Percentiles rank a stretch among this genome's conserved stretches.
phyloP scores from a whole-genome alignment of 2,329 filamentous ascomycete species.

The Penicillium sp. region DNA sequence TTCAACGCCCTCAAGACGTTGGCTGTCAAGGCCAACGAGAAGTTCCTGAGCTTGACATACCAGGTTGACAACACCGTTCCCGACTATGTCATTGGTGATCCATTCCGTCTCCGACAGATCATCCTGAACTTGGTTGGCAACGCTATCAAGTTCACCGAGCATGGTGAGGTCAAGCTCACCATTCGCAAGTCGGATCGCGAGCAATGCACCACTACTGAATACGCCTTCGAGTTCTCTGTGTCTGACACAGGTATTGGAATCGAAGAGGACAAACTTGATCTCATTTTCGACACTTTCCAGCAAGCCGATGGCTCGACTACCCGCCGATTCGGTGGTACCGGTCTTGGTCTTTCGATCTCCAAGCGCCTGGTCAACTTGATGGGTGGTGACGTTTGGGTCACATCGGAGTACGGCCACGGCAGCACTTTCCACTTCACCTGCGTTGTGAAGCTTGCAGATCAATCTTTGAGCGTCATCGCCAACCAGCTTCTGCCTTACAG shows the following conservation, averaged over 20 bases:
- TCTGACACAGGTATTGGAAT: slow-evolving; percentile 97
- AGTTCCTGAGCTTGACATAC: slow-evolving; percentile 88
- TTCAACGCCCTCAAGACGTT: slow-evolving; percentile 97
- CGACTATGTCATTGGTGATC: slow-evolving; percentile 93
- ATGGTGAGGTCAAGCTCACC: slow-evolving; percentile 93
- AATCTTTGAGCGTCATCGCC: slow-evolving; percentile 74
- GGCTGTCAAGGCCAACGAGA: slow-evolving; percentile 96
- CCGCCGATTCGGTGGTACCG: slow-evolving; percentile 91
- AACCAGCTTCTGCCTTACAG: slow-evolving; percentile 82
- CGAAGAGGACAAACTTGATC: slow-evolving; percentile 87
- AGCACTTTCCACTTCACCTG: slow-evolving; percentile 98
- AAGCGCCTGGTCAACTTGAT: slow-evolving; percentile 93
- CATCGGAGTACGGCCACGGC: slow-evolving; percentile 85
- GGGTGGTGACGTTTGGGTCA: slow-evolving; percentile 95
- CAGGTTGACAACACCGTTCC: slow-evolving; percentile 91
- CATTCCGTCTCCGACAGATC: slow-evolving; percentile 93
- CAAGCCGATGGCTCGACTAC: slow-evolving; percentile 97
- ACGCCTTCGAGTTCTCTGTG: slow-evolving; percentile 93
- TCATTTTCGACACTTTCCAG: slow-evolving; percentile 99
- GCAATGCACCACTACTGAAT: slow-evolving; percentile 71
- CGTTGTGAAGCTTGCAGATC: slow-evolving; percentile 78
- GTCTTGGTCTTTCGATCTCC: slow-evolving; percentile 90
- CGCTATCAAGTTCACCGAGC: slow-evolving; percentile 98
- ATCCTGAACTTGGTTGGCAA: slow-evolving; percentile 97
- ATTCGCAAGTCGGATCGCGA: slow-evolving; percentile 72